Conservation (phyloP, 164 flowering plant species). For the Paratinospora sagittata region DNA sequence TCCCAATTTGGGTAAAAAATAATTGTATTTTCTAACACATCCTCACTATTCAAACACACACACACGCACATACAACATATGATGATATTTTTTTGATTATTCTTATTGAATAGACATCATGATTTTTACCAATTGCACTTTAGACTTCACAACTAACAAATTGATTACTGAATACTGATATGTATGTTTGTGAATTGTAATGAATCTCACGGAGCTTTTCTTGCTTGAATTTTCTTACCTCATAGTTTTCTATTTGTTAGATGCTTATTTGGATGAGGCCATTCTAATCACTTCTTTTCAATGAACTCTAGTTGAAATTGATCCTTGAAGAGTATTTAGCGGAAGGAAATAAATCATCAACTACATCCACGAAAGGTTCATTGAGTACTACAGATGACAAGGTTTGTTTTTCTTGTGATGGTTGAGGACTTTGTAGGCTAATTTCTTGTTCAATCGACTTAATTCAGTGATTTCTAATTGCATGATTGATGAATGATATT, state of each 20-base stretch:
- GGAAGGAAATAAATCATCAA: conserved; percentile 22
- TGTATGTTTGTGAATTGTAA: too few relatives aligned
- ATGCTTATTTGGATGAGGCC: not conserved
- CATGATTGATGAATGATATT: not conserved
- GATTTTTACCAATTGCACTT: too few relatives aligned
- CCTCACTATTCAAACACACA: too few relatives aligned
- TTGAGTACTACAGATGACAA: conserved; percentile 16
- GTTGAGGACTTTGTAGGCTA: too few relatives aligned
- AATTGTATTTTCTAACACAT: too few relatives aligned
- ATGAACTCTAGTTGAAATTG: conserved; percentile 27
- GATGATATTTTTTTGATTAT: too few relatives aligned
- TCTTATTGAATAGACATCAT: too few relatives aligned
- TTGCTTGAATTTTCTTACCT: not conserved
- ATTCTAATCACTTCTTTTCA: not conserved
- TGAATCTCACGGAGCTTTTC: not conserved
- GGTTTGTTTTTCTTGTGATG: conserved; percentile 17
- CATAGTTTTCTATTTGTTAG: not conserved
- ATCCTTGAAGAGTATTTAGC: conserved; percentile 22
- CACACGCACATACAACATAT: too few relatives aligned
- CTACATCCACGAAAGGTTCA: conserved; percentile 16
- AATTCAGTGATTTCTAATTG: not conserved
- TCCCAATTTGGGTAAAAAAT: too few relatives aligned
- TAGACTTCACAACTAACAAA: too few relatives aligned
- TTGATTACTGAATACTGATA: too few relatives aligned
- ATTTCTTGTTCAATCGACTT: not conserved